Evolutionary conservation across 2,329 filamentous ascomycete species (phyloP).

Genomic region (Colletotrichum filicis): DNA sequence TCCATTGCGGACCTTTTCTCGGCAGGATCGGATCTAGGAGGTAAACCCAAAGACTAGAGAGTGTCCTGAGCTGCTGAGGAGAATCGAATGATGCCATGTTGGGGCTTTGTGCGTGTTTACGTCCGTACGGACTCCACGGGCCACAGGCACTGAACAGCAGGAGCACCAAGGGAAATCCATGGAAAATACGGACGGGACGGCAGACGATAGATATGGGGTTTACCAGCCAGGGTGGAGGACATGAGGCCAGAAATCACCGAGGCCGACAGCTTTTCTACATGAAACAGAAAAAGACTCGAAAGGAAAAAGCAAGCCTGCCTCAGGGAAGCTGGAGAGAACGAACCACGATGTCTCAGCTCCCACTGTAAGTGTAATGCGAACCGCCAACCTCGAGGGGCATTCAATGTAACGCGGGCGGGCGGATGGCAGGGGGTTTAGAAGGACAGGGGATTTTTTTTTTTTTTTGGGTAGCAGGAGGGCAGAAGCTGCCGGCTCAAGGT

Average conservation of each 20-base stretch:
- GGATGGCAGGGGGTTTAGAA: neutral
- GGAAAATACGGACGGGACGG: neutral
- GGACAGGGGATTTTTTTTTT: neutral
- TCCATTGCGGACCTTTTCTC: neutral
- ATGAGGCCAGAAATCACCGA: conserved; percentile 8
- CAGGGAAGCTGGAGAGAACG: neutral
- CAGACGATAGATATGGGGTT: neutral
- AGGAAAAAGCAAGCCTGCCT: conserved; percentile 15
- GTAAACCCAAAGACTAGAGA: neutral
- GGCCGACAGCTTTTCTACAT: conserved; percentile 4
- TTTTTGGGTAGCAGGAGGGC: neutral
- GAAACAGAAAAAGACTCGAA: neutral
- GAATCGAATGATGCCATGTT: conserved; percentile 16
- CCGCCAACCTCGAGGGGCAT: neutral
- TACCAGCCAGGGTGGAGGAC: neutral
- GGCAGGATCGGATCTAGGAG: neutral
- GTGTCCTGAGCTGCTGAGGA: neutral
- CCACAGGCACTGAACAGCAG: neutral
- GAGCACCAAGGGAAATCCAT: neutral
- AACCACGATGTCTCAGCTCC: conserved; percentile 12
- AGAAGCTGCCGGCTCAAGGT: conserved; percentile 3
- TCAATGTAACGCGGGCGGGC: conserved; percentile 2
- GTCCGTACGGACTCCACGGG: neutral
- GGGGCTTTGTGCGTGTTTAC: neutral
- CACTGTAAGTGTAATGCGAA: neutral